Evolutionary conservation across 1,139 yeast species (phyloP).

Genomic region (Kodamaea derodonti): DNA sequence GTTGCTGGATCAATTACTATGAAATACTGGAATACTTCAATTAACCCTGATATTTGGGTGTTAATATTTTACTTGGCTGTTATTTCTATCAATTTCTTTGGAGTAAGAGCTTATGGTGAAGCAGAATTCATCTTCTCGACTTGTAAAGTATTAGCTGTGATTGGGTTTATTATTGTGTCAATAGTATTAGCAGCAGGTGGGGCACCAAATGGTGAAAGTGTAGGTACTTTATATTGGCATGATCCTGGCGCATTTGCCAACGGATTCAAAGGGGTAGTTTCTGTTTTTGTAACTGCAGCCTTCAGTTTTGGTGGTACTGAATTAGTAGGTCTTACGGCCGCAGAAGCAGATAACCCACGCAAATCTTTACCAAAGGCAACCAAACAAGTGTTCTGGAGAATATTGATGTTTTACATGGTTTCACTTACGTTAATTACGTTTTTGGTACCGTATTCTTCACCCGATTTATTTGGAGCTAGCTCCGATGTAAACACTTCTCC

Average conservation of each 20-base stretch:
- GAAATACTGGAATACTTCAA: slow-evolving; percentile 25
- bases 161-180: slow-evolving; percentile 29
- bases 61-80: slow-evolving; percentile 26
- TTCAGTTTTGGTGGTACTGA: slow-evolving; percentile 54
- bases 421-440: slow-evolving; percentile 29
- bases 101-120: slow-evolving; percentile 33
- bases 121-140: slow-evolving; percentile 31
- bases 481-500: slow-evolving; percentile 51
- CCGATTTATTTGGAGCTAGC: slow-evolving; percentile 29
- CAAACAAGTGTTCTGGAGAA: slow-evolving; percentile 36
- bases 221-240: slow-evolving; percentile 28
- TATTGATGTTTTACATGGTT: slow-evolving; percentile 31
- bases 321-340: slow-evolving; percentile 39
- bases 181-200: slow-evolving; percentile 32
- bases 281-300: slow-evolving; percentile 54
- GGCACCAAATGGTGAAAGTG: slow-evolving; percentile 23
- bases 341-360: slow-evolving; percentile 38
- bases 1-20: slow-evolving; percentile 32
- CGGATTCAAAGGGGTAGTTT: slow-evolving; percentile 44
- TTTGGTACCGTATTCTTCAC: slow-evolving; percentile 32
- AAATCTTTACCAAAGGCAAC: slow-evolving; percentile 39
- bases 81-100: slow-evolving; percentile 29
- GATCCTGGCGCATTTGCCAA: slow-evolving; percentile 32
- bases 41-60: slow-evolving; percentile 33
- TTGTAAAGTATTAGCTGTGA: slow-evolving; percentile 29